phyloP scores from a whole-genome alignment of 2,329 filamentous ascomycete species.

The Fusarium compactum region DNA sequence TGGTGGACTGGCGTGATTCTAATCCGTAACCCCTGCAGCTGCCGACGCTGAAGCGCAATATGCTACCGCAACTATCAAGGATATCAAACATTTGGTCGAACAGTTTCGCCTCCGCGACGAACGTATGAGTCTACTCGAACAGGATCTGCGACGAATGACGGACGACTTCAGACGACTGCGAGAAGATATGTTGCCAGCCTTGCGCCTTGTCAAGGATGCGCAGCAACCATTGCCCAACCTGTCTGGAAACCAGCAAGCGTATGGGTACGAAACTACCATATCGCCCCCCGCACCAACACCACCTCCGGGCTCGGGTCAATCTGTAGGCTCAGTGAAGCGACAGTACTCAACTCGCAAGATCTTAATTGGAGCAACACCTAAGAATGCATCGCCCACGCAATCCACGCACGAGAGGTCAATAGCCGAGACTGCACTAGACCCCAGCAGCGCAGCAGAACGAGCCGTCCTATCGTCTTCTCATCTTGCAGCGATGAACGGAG shows the following conservation, averaged over 20 bases:
- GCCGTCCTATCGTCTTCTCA: conserved; percentile 76
- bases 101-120: conserved; percentile 92
- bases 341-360: conserved; percentile 83
- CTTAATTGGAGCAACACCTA: conserved; percentile 77
- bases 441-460: conserved; percentile 74
- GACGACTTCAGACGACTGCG: conserved; percentile 90
- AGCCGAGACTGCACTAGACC: conserved; percentile 75
- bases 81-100: conserved; percentile 90
- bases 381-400: conserved; percentile 81
- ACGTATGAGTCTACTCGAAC: conserved; percentile 84
- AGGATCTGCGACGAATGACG: conserved; percentile 83
- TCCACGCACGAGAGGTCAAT: conserved; percentile 74
- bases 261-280: conserved; percentile 63
- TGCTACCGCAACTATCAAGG: conserved; percentile 88
- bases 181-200: conserved; percentile 90
- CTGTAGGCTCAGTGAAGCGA: conserved; percentile 69
- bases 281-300: conserved; percentile 70
- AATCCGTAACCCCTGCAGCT: conserved; percentile 64
- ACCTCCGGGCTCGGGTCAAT: conserved; percentile 62
- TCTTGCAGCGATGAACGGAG: conserved; percentile 76
- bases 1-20: conserved; percentile 41
- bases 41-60: conserved; percentile 90
- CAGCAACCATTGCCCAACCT: conserved; percentile 82
- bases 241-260: conserved; percentile 54
- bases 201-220: conserved; percentile 91